Percentiles rank a stretch among this genome's conserved stretches.
These are phyloP conservation scores for Rosa multiflora DNA, from an alignment of 306 rosid genomes.

Conservation along the genomic window DNA sequence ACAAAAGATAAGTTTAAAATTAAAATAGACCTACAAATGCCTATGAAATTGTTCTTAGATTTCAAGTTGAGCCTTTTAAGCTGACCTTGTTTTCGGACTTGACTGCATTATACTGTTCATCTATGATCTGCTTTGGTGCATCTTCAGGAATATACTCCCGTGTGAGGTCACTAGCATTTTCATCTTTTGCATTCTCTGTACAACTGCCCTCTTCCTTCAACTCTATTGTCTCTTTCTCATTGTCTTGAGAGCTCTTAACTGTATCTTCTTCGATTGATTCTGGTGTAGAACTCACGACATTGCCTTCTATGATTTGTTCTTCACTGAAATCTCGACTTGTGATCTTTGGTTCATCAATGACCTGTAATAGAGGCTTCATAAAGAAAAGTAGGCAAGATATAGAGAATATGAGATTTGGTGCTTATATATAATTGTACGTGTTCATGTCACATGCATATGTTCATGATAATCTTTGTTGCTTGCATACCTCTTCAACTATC, in stretches of 20 bases:
- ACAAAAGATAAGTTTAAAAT: background rate
- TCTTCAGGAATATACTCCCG: conserved; percentile 21
- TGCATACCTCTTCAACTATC: conserved; percentile 10
- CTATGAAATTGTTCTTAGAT: background rate
- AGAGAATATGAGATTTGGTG: background rate
- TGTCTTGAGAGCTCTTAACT: conserved; percentile 14
- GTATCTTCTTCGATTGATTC: conserved; percentile 28
- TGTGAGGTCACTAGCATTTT: conserved; percentile 6
- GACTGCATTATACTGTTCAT: conserved; percentile 9
- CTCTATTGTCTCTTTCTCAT: conserved; percentile 13
- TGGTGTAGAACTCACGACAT: conserved; percentile 4
- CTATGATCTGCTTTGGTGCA: conserved; percentile 4
- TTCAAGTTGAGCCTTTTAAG: background rate
- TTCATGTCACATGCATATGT: background rate
- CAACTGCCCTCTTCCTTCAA: conserved; percentile 22
- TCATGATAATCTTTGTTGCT: background rate
- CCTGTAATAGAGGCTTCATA: conserved; percentile 9
- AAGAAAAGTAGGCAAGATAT: background rate
- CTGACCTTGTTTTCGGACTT: conserved; percentile 28
- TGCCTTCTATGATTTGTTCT: conserved; percentile 21
- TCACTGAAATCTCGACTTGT: conserved; percentile 12
- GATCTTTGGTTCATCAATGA: conserved; percentile 10
- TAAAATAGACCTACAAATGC: background rate
- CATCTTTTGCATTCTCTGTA: conserved; percentile 19
- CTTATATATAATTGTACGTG: background rate